Evolutionary conservation across 2,329 filamentous ascomycete genomes (phyloP).

Genomic region (Talaromyces sp.): DNA sequence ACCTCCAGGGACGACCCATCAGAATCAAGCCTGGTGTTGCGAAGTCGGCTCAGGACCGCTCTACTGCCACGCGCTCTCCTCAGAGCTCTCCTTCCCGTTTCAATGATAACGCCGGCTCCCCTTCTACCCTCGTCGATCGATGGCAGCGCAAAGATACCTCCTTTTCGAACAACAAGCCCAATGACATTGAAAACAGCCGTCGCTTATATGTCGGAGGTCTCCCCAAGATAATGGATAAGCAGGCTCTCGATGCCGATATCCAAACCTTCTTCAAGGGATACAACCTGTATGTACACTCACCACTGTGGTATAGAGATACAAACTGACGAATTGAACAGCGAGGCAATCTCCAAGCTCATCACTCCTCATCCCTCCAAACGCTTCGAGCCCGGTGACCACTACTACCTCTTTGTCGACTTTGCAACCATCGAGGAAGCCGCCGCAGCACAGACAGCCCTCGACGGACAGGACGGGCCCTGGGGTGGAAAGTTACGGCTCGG

Average conservation of each 20-base stretch:
- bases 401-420: constrained; percentile 68
- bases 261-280: constrained; percentile 47
- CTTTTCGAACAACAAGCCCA: constrained; percentile 32
- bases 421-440: constrained; percentile 55
- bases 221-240: constrained; percentile 44
- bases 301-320: background rate
- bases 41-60: constrained; percentile 44
- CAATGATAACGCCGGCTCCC: constrained; percentile 14
- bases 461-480: constrained; percentile 43
- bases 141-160: constrained; percentile 45
- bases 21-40: constrained; percentile 65
- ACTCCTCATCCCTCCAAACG: constrained; percentile 58
- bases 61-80: constrained; percentile 24
- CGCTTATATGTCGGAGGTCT: constrained; percentile 51
- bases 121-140: constrained; percentile 39
- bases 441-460: constrained; percentile 49
- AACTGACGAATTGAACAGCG: constrained; percentile 27
- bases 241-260: constrained; percentile 44
- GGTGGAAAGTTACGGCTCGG: constrained; percentile 41
- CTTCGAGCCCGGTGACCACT: constrained; percentile 54
- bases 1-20: constrained; percentile 58
- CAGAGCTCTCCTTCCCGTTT: constrained; percentile 23
- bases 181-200: constrained; percentile 37
- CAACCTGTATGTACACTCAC: constrained; percentile 36
- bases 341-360: constrained; percentile 55